A percentile compares a stretch with the other conserved stretches of the same genome.
These are phyloP conservation scores for Mycena crocata DNA, from an alignment of 768 basidiomycete species.

Conservation along the genomic window DNA sequence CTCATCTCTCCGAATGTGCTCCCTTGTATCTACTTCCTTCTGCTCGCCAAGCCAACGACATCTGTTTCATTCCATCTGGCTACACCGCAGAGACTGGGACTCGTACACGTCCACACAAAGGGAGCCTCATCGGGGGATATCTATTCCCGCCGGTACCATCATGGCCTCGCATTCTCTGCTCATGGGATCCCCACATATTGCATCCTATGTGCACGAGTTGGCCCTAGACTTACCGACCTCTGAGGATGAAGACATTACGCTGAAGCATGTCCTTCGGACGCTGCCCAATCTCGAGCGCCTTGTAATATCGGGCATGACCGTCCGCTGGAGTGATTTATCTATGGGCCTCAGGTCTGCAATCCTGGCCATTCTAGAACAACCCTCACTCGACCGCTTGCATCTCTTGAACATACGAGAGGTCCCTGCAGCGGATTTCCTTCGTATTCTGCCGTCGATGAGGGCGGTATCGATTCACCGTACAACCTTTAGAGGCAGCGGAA, in stretches of 20 bases:
- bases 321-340: background rate
- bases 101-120: background rate
- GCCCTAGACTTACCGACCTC: constrained; percentile 7
- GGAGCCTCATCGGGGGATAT: background rate
- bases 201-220: background rate
- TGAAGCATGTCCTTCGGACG: background rate
- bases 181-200: background rate
- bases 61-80: constrained; percentile 14
- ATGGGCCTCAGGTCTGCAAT: background rate
- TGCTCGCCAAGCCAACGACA: constrained; percentile 5
- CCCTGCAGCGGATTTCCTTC: background rate
- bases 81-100: background rate
- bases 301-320: background rate
- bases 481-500: background rate
- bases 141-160: background rate
- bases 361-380: no score
- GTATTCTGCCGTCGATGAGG: background rate
- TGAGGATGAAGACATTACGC: constrained; percentile 2
- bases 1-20: background rate
- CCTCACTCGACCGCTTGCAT: background rate
- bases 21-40: background rate
- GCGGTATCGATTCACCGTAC: background rate
- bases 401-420: background rate
- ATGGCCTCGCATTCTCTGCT: background rate
- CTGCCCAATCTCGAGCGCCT: background rate